Evolutionary conservation across 495 filamentous ascomycete genomes (phyloP).

Genomic region (Margaritispora aquatica): DNA sequence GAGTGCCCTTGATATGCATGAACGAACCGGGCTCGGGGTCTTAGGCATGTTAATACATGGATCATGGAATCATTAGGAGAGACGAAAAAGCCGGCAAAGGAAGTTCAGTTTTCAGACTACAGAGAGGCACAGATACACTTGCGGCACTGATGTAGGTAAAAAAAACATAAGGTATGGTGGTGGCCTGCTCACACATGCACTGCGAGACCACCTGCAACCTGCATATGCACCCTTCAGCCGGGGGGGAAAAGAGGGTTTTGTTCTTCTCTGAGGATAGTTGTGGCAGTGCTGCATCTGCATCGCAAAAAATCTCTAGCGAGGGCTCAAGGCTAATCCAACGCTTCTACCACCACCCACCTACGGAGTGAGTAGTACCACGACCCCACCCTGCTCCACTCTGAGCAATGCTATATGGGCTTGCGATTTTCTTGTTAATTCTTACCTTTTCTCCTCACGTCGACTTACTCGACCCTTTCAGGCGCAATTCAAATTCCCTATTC

Average conservation of each 20-base stretch:
- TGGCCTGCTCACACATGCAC: background rate
- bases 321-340: too few species aligned
- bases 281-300: too few species aligned
- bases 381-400: background rate
- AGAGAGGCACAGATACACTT: too few species aligned
- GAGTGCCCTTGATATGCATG: background rate
- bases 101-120: too few species aligned
- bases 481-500: slow-evolving; percentile 53
- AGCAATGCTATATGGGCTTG: slow-evolving; percentile 3
- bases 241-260: too few species aligned
- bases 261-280: too few species aligned
- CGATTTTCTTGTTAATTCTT: background rate
- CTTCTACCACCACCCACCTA: background rate
- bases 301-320: too few species aligned
- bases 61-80: slow-evolving; percentile 2
- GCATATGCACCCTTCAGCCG: too few species aligned
- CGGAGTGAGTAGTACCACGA: background rate
- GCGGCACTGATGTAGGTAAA: too few species aligned
- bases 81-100: slow-evolving; percentile 3
- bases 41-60: background rate
- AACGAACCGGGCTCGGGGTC: background rate
- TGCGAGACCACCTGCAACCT: too few species aligned
- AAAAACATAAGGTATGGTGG: too few species aligned
- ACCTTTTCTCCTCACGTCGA: slow-evolving; percentile 28
- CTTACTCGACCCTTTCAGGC: slow-evolving; percentile 37